Evolutionary conservation across 257 asterid species (phyloP), one percentile per base, ranked within the genome.

Genomic region (Vinca minor): DNA sequence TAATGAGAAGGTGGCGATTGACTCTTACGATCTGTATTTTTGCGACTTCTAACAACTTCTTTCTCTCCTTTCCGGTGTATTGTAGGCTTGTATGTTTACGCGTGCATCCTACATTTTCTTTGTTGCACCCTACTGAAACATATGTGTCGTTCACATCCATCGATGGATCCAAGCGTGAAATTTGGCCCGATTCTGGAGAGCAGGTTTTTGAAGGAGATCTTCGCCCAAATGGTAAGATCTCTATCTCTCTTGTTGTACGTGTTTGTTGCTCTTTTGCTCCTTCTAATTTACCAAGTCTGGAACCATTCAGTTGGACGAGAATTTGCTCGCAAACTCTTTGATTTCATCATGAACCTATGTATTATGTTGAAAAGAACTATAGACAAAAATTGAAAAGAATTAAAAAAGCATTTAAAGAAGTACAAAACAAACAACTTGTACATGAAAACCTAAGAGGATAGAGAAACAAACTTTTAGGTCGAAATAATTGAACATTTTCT

Each of bases 81-180:
- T 71, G 35, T 77, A 93, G 98, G 91, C 88, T 89, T 28, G 96
- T 93, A 38, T 93, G 98, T 82, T 78, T 93, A 82, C 83, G 94
- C 8, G 94, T 93, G 79, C 96, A 93, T 79, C 97, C 98, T 11
- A 78, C 75, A 49, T 87, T 93, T 79, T 48, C 71, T 13, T 71
- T 93, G 78, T 75, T 87, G 69, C 84, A 89, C 77, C 97, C 98
- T 4, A 80, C 87, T 11, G 94, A 93, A 69, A 77, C 98, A 62
- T 85, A 62, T 25, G 84, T 93, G 59, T 79, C 74, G 4, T 93
- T 87, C 73, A 89, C 87, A 62, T 83, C 96, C 69, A 56, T 87
- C 46, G 75, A 87, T 56, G 97, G 98, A 35, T 83, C 89, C 62
- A 78, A 77, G 63, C 86, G 76, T 18, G 88, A 89, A 78, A 62